Evolutionary conservation across 2,329 filamentous ascomycete species (phyloP).

Genomic region (Fonsecaea multimorphosa): DNA sequence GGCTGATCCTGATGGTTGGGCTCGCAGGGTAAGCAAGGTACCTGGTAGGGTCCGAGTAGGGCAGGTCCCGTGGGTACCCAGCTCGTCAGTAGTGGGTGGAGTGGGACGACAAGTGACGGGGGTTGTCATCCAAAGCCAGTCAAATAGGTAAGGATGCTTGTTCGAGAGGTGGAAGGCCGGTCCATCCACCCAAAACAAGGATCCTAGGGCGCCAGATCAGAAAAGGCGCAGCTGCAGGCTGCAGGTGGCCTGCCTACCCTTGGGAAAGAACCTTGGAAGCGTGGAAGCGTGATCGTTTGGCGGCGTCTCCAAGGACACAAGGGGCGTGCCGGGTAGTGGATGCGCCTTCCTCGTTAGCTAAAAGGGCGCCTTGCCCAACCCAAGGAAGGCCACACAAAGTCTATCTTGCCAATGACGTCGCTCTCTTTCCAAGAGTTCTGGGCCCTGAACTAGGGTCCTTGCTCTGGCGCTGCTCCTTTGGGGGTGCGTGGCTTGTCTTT

Average conservation of each 20-base stretch:
- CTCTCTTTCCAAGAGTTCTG: slow-evolving; percentile 12
- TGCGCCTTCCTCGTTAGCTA: slow-evolving; percentile 19
- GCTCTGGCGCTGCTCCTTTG: slow-evolving; percentile 3
- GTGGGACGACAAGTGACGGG: neutral
- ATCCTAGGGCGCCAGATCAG: slow-evolving; percentile 3
- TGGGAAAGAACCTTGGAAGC: too few species aligned
- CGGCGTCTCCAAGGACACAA: neutral
- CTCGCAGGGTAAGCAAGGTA: neutral
- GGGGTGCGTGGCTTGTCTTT: neutral
- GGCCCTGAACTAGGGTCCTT: slow-evolving; percentile 14
- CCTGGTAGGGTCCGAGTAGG: neutral
- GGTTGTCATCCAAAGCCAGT: slow-evolving; percentile 4
- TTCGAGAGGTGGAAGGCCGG: neutral
- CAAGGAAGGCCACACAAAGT: slow-evolving; percentile 7
- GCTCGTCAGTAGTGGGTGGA: neutral
- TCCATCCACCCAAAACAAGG: neutral
- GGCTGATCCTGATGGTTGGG: neutral
- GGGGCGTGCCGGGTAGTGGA: slow-evolving; percentile 11
- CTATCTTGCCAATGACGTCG: slow-evolving; percentile 22
- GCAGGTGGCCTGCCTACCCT: neutral
- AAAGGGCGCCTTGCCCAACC: slow-evolving; percentile 7
- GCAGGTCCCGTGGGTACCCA: neutral
- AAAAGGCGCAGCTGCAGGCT: neutral
- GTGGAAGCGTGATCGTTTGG: neutral
- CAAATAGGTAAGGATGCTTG: neutral